phyloP scores from a whole-genome alignment of 805 yeast species.

The Candida sanyiensis region DNA sequence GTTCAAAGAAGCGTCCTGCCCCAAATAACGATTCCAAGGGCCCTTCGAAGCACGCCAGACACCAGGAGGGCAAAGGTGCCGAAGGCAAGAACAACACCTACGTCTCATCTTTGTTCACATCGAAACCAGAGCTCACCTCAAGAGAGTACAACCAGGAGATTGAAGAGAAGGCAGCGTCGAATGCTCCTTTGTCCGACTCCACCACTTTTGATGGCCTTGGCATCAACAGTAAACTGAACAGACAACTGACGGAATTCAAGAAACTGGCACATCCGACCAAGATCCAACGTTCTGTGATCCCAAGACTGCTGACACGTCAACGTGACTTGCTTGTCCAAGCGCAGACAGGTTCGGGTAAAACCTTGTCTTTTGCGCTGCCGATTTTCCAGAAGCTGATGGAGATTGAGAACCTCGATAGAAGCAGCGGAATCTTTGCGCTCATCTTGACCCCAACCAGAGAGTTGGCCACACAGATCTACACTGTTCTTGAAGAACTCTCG shows the following conservation, averaged over 20 bases:
- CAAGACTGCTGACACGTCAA: conserved; percentile 41
- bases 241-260: conserved; percentile 52
- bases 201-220: conserved; percentile 72
- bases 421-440: conserved; percentile 82
- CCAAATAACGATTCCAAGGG: conserved; percentile 16
- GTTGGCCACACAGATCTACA: conserved; percentile 82
- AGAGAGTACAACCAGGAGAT: conserved; percentile 34
- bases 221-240: conserved; percentile 45
- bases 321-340: conserved; percentile 86
- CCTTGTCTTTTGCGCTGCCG: conserved; percentile 82
- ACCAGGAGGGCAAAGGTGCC: conserved; percentile 43
- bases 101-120: conserved; percentile 81
- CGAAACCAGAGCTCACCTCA: conserved; percentile 48
- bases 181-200: conserved; percentile 71
- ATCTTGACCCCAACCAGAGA: conserved; percentile 94
- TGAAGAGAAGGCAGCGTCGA: conserved; percentile 52
- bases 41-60: conserved; percentile 33
- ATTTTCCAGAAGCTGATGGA: conserved; percentile 67
- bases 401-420: conserved; percentile 45
- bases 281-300: conserved; percentile 78
- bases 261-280: conserved; percentile 67
- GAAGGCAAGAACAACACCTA: conserved; percentile 55
- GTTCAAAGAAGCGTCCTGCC: conserved; percentile 14
- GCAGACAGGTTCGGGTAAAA: conserved; percentile 98
- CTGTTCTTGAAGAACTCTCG: conserved; percentile 67